These are phyloP conservation scores for Neurospora intermedia DNA, from an alignment of 495 filamentous ascomycete species.

Conservation along the genomic window DNA sequence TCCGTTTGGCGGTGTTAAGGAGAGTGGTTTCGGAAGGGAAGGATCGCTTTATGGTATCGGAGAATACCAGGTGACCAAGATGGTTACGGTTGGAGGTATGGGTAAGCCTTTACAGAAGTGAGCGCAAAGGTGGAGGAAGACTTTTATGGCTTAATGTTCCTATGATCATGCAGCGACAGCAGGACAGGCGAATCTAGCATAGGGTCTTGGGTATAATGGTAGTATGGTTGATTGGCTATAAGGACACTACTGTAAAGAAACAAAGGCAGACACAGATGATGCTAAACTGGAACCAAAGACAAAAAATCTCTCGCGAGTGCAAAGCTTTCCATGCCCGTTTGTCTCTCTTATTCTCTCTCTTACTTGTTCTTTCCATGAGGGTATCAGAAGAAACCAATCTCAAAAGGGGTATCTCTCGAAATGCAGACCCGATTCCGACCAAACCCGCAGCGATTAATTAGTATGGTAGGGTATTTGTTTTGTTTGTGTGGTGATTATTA, in stretches of 20 bases:
- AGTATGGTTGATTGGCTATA: not conserved
- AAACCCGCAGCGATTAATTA: constrained; percentile 28
- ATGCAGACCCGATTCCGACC: constrained; percentile 44
- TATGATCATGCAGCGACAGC: not conserved
- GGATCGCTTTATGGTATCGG: constrained; percentile 85
- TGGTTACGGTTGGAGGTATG: constrained; percentile 74
- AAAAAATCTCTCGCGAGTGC: not conserved
- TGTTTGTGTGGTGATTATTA: constrained; percentile 9
- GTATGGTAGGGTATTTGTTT: constrained; percentile 20
- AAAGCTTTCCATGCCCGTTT: not conserved
- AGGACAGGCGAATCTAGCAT: not conserved
- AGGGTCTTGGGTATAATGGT: not conserved
- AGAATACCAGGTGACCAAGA: constrained; percentile 83
- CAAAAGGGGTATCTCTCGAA: constrained; percentile 41
- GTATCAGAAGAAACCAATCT: constrained; percentile 42
- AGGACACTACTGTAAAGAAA: not conserved
- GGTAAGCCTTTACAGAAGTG: constrained; percentile 41
- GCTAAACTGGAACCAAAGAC: not conserved
- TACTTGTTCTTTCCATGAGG: constrained; percentile 3
- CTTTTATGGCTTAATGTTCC: not conserved
- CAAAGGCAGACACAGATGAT: not conserved
- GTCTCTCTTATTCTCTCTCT: not conserved
- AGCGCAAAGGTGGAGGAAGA: not conserved
- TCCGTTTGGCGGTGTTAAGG: constrained; percentile 90
- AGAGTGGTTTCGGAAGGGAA: constrained; percentile 86